A percentile compares a stretch with the other conserved stretches of the same genome.
phyloP scores from a whole-genome alignment of 257 asterid species.

The Datura wrightii region DNA sequence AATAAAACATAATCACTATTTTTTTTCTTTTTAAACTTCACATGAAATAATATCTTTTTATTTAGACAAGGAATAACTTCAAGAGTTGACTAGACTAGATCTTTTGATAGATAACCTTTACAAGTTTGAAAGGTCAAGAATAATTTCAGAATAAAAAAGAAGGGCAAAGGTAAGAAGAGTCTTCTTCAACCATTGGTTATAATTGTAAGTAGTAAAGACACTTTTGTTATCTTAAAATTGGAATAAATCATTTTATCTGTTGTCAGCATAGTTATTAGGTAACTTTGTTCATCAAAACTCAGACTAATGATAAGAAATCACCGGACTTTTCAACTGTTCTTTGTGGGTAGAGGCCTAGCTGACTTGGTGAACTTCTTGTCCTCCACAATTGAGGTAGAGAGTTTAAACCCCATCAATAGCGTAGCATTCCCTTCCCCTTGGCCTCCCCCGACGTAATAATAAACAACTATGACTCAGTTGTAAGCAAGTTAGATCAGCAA shows the following conservation, averaged over 20 bases:
- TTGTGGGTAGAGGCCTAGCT: neutral
- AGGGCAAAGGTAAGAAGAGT: conserved; percentile 6
- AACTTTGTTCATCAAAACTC: neutral
- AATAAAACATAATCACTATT: no score
- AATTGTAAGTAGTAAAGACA: neutral
- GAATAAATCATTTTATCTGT: conserved; percentile 13
- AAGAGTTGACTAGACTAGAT: neutral
- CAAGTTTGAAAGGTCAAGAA: conserved; percentile 32
- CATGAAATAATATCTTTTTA: neutral
- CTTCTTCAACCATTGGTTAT: conserved; percentile 15
- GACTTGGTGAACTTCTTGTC: neutral
- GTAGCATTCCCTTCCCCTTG: no score
- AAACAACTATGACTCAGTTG: no score
- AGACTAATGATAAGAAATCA: neutral
- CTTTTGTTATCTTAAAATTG: neutral
- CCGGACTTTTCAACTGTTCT: neutral
- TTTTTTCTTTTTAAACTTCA: neutral
- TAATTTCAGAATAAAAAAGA: neutral
- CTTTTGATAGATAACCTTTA: neutral
- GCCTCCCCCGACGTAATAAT: no score
- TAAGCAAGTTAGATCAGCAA: no score
- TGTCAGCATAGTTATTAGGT: no score
- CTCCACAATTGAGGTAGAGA: no score
- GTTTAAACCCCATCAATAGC: no score
- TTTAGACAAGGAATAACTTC: neutral